Evolutionary conservation across 1,284 basidiomycete genomes (phyloP), one percentile per base, ranked within the genome.

Genomic region (Meira miltonrushii): DNA sequence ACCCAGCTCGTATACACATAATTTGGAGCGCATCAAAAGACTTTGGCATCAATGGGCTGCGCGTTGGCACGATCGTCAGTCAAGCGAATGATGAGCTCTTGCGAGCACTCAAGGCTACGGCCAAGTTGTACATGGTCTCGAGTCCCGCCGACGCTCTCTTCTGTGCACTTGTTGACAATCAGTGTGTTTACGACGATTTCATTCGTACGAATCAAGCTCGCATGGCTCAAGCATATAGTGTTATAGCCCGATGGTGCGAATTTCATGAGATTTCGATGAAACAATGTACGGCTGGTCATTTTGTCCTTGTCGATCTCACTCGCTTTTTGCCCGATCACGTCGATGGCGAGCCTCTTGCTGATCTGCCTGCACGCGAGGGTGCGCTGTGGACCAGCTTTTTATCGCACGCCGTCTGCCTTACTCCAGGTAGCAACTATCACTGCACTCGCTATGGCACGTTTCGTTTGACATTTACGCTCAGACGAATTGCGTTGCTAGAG

Each of bases 271-370:
- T 65, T 43, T 40, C 11, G 41, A 62, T 62, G 17, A 39, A 13
- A 28, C 58, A 56, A 2, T 39, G 49, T 46, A 65, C 62, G 40
- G 63, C 63, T 23, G 63, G 63, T 17, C 61, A 63, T 39, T 65
- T 65, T 74, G 86, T 93, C 1, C 83, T 88, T 15, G 88, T 89
- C 15, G 93, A 94, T 78, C 81, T 93, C 28, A 15, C 21, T 25
- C 17, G 88, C 55, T 85, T 86, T 10, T 86, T 93, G 1, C 85
- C 88, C 8, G 92, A 92, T 77, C 80, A 28, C 13, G 40, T 48
- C 21, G 19, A 39, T 8, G 51, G 46, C 10, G 11, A 46, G 12
- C 19, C 38, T 38, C 17, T 37, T 28, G 46, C 39, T 39, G 17
- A 28, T 39, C 23, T 33, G 28, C 28, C 21, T 48, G 55, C 61